phyloP scores from a whole-genome alignment of 352 stramenopile species.

The Phytophthora sp. region DNA sequence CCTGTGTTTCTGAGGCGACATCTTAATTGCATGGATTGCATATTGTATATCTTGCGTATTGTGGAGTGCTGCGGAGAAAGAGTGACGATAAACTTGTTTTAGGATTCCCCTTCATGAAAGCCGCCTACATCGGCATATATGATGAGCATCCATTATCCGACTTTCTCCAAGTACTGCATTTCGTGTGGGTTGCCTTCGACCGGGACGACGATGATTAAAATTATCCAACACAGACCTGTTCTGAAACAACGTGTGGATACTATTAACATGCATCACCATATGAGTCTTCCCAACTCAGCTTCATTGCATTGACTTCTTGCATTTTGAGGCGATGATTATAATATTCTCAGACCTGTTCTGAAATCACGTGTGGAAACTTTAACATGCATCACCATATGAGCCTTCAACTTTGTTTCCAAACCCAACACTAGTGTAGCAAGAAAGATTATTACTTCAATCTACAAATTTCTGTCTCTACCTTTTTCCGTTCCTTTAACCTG shows the following conservation, averaged over 20 bases:
- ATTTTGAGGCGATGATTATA: constrained; percentile 74
- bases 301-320: constrained; percentile 2
- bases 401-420: constrained; percentile 10
- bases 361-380: constrained; percentile 78
- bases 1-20: constrained; percentile 91
- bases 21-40: constrained; percentile 22
- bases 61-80: constrained; percentile 26
- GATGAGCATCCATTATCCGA: constrained; percentile 79
- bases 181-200: neutral
- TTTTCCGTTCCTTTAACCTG: neutral
- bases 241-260: constrained; percentile 86
- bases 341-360: constrained; percentile 87
- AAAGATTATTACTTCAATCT: neutral
- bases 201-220: constrained; percentile 80
- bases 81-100: constrained; percentile 81
- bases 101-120: constrained; percentile 89
- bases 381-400: constrained; percentile 94
- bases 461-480: constrained; percentile 5
- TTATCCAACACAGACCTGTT: constrained; percentile 89
- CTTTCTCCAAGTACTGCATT: constrained; percentile 25
- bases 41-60: constrained; percentile 8
- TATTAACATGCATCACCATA: constrained; percentile 92
- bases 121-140: constrained; percentile 62
- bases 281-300: constrained; percentile 50
- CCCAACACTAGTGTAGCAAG: neutral